Evolutionary conservation across 2,329 filamentous ascomycete genomes (phyloP), one percentile per base, ranked within the genome.

Genomic region (Stemphylium lycopersici): DNA sequence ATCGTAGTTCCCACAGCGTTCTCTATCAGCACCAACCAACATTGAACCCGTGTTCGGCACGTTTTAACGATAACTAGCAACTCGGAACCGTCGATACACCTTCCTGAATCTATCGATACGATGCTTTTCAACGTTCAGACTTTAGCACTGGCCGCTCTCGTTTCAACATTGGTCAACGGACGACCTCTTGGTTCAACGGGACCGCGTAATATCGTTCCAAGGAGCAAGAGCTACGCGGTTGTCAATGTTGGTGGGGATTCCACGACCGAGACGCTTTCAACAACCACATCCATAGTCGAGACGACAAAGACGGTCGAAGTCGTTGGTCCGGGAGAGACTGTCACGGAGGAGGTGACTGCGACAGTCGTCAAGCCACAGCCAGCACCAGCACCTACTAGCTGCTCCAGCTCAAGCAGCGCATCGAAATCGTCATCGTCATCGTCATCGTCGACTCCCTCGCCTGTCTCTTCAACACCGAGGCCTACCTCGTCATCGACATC

Each of bases 231-330:
- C 29, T 77, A 76, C 49, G 65, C 70, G 3, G 64, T 77, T n/a
- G 71, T 77, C 59, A 77, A 77, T 46, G 74, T 76, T 18, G 74
- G 75, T 38, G 74, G 74, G 26, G 74, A 73, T 20, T 62, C 68
- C 11, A 59, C 68, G 4, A 66, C 65, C 16, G 33, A 62, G 42
- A 59, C 51, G 29, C 49, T 66, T 24, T 40, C 60, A 38, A 51
- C 59, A 44, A 45, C 62, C 22, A 69, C 67, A 6, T 66, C 68
- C n/a, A 45, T 63, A 29, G 43, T 68, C 24, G 47, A 66, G 48
- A 53, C 55, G 38, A 71, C 68, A 7, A 68, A 61, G 50, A 73
- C 70, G 0, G 53, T 72, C 5, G 50, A 68, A 41, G 62, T 70
- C 31, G 65, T 64, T 22, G 52, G 62, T 20, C 53, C 61, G 20